Percentiles rank a stretch among this genome's conserved stretches.
Evolutionary conservation across 1,284 basidiomycete genomes (phyloP).

Genomic region (Inonotus obliquus): DNA sequence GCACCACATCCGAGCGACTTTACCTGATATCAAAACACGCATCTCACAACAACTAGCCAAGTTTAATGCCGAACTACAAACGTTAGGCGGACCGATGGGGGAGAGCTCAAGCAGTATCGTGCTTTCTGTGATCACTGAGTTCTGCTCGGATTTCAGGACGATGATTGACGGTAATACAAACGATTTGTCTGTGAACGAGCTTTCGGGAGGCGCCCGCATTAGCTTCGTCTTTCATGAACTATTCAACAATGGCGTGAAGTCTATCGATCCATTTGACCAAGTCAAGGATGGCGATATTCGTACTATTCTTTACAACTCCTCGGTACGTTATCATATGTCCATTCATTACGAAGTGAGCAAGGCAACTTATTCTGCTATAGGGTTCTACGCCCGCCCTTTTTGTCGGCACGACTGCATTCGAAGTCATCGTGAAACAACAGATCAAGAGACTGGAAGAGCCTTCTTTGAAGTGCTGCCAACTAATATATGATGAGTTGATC

Average conservation of each 20-base stretch:
- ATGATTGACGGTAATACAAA: conserved; percentile 97
- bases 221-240: conserved; percentile 98
- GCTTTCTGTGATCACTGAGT: conserved; percentile 94
- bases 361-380: conserved; percentile 32
- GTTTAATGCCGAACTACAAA: conserved; percentile 77
- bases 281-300: conserved; percentile 98
- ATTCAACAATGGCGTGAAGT: conserved; percentile 94
- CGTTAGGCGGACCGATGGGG: conserved; percentile 85
- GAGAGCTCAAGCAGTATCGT: conserved; percentile 90
- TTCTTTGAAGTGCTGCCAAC: conserved; percentile 85
- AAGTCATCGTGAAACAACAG: conserved; percentile 98
- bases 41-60: conserved; percentile 87
- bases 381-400: conserved; percentile 96
- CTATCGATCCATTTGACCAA: conserved; percentile 96
- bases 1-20: conserved; percentile 95
- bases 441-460: conserved; percentile 96
- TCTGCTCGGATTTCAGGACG: conserved; percentile 93
- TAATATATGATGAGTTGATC: conserved; percentile 96
- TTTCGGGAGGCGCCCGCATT: conserved; percentile 96
- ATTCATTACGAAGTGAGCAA: neutral
- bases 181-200: conserved; percentile 90
- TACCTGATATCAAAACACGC: conserved; percentile 95
- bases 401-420: conserved; percentile 94
- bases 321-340: conserved; percentile 44
- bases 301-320: conserved; percentile 94